Evolutionary conservation across 805 yeast species (phyloP), one percentile per base, ranked within the genome.

Genomic region (Yamadazyma insecticola): DNA sequence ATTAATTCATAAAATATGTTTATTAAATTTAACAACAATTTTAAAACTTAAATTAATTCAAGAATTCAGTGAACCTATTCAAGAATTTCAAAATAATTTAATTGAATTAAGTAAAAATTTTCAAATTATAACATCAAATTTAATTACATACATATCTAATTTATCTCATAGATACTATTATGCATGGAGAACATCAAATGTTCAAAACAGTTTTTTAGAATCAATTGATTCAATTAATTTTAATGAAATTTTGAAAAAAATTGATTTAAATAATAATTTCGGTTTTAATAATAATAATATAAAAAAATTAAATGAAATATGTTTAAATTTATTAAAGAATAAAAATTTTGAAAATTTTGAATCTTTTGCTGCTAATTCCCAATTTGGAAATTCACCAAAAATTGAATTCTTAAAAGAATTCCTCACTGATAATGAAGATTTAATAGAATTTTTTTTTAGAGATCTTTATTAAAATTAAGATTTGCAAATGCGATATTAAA

Each of bases 151-250:
- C 13, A 26, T 23, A 3, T 25, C 19, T 16, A 59, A 62, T 21
- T 50, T 81, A 14, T 70, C 82, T 4, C 59, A 53, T n/a, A 65
- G 72, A 39, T 79, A 77, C 47, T 75, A 74, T 35, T 77, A 76
- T 46, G 81, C 84, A 2, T 76, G 78, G 75, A 67, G 81, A 53
- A 67, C 15, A 3, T 28, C 19, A 9, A 35, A 35, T 11, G 24
- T 24, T 3, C 25, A 29, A n/a, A 29, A 24, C 16, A 24, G 24
- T 15, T 33, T 28, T 11, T 26, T 32, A 16, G 14, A 31, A 14
- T 27, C 28, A 20, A 18, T 32, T 11, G 19, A 22, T 17, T 18
- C 28, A 12, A 12, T 32, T 14, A 28, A 28, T 8, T 28, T 28
- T 11, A 24, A 17, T 11, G 6, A 5, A 14, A 15, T 27, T 5